These are phyloP conservation scores for Asterella californica DNA, from an alignment of 225 moss, liverwort and hornwort species.

Conservation along the genomic window DNA sequence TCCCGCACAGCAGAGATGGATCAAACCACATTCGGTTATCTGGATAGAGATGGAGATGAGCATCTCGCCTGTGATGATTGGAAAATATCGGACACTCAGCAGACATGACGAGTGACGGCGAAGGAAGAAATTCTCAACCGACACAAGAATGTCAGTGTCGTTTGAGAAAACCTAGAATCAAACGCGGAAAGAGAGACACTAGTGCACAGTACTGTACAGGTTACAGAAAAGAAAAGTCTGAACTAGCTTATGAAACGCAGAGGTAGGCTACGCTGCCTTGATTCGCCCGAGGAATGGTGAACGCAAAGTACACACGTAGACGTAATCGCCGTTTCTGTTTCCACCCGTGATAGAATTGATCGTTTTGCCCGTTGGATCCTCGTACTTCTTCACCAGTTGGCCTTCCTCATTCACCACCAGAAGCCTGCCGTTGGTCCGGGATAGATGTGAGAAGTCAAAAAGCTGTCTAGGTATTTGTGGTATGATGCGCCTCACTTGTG, in stretches of 20 bases:
- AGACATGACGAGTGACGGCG: no score
- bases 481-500: constrained; percentile 28
- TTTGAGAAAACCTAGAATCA: no score
- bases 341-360: constrained; percentile 32
- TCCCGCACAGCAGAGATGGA: no score
- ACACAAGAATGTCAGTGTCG: no score
- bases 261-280: constrained; percentile 14
- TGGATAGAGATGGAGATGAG: no score
- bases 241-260: neutral
- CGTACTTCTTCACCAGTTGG: constrained; percentile 49
- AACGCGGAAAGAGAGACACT: no score
- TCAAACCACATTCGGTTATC: no score
- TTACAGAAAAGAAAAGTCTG: neutral
- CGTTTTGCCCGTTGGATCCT: constrained; percentile 59
- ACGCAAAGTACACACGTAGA: constrained; percentile 46
- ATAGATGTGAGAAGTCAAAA: accelerated
- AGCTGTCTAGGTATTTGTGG: constrained; percentile 16
- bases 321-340: constrained; percentile 38
- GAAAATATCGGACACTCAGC: no score
- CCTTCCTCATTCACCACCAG: constrained; percentile 51
- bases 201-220: no score
- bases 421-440: constrained; percentile 19
- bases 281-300: constrained; percentile 54
- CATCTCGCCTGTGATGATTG: no score
- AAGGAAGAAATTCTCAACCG: no score